A percentile compares a stretch with the other conserved stretches of the same genome.
These are phyloP conservation scores for Trichoderma sp. DNA, from an alignment of 2,329 filamentous ascomycete species.

Conservation along the genomic window DNA sequence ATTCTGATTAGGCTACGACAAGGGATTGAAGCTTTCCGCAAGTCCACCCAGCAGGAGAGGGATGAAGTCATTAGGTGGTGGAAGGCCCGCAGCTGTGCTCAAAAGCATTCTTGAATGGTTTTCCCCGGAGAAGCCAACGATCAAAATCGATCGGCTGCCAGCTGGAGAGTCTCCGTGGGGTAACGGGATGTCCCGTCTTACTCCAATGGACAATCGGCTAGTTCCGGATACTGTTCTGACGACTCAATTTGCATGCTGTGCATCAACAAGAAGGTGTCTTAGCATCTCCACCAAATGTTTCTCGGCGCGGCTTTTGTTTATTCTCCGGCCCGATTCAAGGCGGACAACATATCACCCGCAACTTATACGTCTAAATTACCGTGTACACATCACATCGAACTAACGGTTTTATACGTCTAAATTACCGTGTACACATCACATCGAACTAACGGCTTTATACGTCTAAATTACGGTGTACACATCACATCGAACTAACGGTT, in stretches of 20 bases:
- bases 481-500: neutral
- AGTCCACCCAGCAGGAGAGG: constrained; percentile 23
- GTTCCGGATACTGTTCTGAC: neutral
- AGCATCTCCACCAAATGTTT: neutral
- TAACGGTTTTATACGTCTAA: too few species aligned
- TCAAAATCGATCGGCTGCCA: neutral
- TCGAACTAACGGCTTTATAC: too few species aligned
- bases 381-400: too few species aligned
- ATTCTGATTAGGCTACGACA: constrained; percentile 32
- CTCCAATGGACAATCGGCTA: neutral
- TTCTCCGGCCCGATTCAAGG: neutral
- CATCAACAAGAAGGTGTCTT: neutral
- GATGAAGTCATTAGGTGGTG: constrained; percentile 29
- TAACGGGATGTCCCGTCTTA: neutral
- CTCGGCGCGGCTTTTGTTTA: neutral
- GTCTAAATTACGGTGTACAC: neutral
- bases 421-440: neutral
- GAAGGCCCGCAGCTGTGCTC: constrained; percentile 19
- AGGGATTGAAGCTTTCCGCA: constrained; percentile 31
- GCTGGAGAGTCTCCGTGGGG: neutral
- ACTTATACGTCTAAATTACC: neutral
- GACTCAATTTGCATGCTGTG: neutral
- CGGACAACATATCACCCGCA: too few species aligned
- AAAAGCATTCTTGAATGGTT: neutral
- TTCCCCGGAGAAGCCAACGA: neutral